Evolutionary conservation across 2,329 filamentous ascomycete genomes (phyloP), one percentile per base, ranked within the genome.

Genomic region (Paracamarosporium sp.): DNA sequence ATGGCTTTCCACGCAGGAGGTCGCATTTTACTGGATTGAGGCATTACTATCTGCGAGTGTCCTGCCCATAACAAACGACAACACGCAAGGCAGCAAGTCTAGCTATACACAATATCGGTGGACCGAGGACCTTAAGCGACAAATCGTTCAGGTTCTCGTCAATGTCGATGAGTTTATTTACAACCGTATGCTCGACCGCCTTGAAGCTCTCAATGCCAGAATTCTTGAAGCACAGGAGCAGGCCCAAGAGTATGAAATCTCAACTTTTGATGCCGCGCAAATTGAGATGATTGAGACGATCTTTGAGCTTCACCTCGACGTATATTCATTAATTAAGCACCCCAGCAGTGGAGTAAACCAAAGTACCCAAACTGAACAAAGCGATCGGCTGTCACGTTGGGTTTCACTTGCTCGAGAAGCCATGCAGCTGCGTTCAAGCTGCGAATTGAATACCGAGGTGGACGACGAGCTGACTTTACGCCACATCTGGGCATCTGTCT

Each of bases 291-390:
- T 83, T 1, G 81, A 90, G 68, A 82, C 82, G 2, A 75, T 90
- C 3, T 89, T 88, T 63, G 88, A 91, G 70, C 75, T 90, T 30
- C 88, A 90, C 66, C 79, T 90, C 5, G 88, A 90, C 66, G 79
- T 89, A 8, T 89, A 87, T 69, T 83, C 83, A 5, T 76, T 84
- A n/a, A 86, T 89, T 64, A 88, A 85, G 48, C 84, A 84, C 61
- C 83, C 86, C 0, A 83, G 82, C 62, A 88, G 83, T 63, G 81
- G 85, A 24, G 81, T 86, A 5, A 81, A 85, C 56, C 66, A 75
- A 28, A 78, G 77, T 5, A 85, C 81, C n/a, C 80, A 83, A 33
- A 68, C 78, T 4, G 61, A 81, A 8, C 86, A 89, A 65, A 81
- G 80, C 52, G 84, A 88, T 67, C 83, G 87, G 13, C 73, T 90